Conservation (phyloP, 164 flowering plant genomes). For the Taxillus chinensis region DNA sequence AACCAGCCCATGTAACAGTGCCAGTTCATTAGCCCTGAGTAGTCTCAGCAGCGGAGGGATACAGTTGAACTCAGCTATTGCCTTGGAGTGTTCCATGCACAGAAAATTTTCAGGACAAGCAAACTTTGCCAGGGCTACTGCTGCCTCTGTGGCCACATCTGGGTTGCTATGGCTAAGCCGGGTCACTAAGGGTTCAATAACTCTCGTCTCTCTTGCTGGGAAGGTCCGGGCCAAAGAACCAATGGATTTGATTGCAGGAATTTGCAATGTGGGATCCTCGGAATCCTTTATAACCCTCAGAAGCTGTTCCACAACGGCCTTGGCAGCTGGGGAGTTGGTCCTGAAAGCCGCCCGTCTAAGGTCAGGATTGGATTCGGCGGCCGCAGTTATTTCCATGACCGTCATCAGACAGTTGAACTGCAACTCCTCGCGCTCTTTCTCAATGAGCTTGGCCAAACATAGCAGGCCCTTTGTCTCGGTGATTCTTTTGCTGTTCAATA, state of each 20-base stretch:
- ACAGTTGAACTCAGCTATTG: conserved; percentile 23
- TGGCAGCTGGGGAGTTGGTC: conserved; percentile 26
- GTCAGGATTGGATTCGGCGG: conserved; percentile 27
- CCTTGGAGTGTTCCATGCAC: conserved; percentile 24
- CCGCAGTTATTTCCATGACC: conserved; percentile 26
- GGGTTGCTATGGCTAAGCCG: conserved; percentile 12
- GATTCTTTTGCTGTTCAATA: conserved; percentile 16
- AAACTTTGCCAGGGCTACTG: conserved; percentile 25
- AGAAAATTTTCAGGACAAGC: conserved; percentile 23
- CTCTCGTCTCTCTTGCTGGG: conserved; percentile 21
- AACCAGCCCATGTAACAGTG: conserved; percentile 12
- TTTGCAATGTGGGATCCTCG: conserved; percentile 7
- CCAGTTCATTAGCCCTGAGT: conserved; percentile 11
- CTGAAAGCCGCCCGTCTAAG: conserved; percentile 33
- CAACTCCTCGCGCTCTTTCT: conserved; percentile 20
- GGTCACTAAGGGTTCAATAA: conserved; percentile 22
- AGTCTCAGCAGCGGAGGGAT: conserved; percentile 17
- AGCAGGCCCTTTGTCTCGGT: conserved; percentile 30
- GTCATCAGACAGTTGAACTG: conserved; percentile 25
- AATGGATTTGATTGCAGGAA: conserved; percentile 25
- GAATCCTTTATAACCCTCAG: conserved; percentile 21
- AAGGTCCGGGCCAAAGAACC: conserved; percentile 33
- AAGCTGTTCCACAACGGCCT: conserved; percentile 32
- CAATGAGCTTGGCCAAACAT: conserved; percentile 29
- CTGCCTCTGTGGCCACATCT: conserved; percentile 27